Evolutionary conservation across 768 basidiomycete species (phyloP), one percentile per base, ranked within the genome.

Genomic region (Tremella yokohamensis): DNA sequence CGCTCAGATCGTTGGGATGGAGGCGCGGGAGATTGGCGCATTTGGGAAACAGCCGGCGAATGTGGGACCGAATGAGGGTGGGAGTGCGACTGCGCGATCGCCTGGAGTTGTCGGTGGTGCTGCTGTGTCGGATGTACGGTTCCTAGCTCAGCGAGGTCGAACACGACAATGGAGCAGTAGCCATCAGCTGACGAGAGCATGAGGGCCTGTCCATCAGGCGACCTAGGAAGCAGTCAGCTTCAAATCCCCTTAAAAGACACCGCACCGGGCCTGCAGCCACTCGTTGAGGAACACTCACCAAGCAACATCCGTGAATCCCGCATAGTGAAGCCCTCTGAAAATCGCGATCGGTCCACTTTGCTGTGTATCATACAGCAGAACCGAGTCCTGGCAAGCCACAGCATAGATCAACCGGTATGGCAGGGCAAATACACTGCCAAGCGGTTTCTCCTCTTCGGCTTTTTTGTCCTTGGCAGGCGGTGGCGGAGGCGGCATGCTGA

Each of bases 341-440:
- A 98, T 79, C 69, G 90, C 91, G 52, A 97, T 82, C 0, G 96
- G 96, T 2, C 87, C 84, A 1, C 89, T 83, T 79, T 98, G 94
- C 78, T 98, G 96, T 3, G 93, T 98, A 74, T 99, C 96, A 72
- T 99, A 92, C 52, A 99, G 86, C 24, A 88, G 83, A 45, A 99
- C 85, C 0, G 90, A 86, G 76, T 99, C 96, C 85, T 92, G 96
- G 19, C 94, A 96, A 49, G 91, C 87, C 15, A 98, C 90, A 1
- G 96, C 90, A 68, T 87, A 98, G 42, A 97, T 77, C 87, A 97
- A 88, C 51, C 96, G 82, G 76, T 98, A 97, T 2, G 93, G 89
- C 49, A 98, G 77, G 8, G 88, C 84, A 72, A 98, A 97, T 2
- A 96, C 80, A 13, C 89, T 86, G 15, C 82, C 83, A 0, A 70